Conservation (phyloP, 2,329 filamentous ascomycete genomes). For the Sarocladiaceae sp. region DNA sequence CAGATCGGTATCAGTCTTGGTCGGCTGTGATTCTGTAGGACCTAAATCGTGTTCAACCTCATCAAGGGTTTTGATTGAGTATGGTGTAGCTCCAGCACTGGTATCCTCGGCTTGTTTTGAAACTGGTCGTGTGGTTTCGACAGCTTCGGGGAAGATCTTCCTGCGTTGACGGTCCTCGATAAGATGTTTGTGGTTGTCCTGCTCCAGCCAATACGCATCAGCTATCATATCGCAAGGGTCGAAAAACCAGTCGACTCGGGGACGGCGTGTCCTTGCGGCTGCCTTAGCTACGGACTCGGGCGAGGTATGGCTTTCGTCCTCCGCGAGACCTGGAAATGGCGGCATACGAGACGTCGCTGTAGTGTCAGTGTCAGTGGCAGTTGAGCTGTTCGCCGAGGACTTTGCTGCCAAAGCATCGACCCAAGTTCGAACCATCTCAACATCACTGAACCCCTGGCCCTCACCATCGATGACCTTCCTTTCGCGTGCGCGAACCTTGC, state of each 20-base stretch:
- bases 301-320: slow-evolving; percentile 36
- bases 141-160: slow-evolving; percentile 58
- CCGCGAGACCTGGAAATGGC: slow-evolving; percentile 41
- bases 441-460: slow-evolving; percentile 71
- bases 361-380: background rate
- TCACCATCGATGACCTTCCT: slow-evolving; percentile 70
- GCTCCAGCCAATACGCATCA: slow-evolving; percentile 87
- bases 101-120: slow-evolving; percentile 26
- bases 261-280: slow-evolving; percentile 60
- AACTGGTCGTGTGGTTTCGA: slow-evolving; percentile 22
- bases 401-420: slow-evolving; percentile 58
- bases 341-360: no score
- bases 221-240: slow-evolving; percentile 82
- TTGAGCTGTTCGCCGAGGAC: slow-evolving; percentile 21
- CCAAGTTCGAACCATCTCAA: slow-evolving; percentile 69
- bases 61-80: slow-evolving; percentile 21
- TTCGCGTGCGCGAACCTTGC: slow-evolving; percentile 78
- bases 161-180: slow-evolving; percentile 77
- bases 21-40: slow-evolving; percentile 17
- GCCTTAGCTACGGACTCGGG: slow-evolving; percentile 38
- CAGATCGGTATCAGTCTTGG: slow-evolving; percentile 14
- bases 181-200: slow-evolving; percentile 71
- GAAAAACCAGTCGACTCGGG: slow-evolving; percentile 80
- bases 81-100: slow-evolving; percentile 18
- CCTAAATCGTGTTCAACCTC: slow-evolving; percentile 5